Evolutionary conservation across 2,329 filamentous ascomycete species (phyloP), one percentile per base, ranked within the genome.

Genomic region (Botrytis sinoallii): DNA sequence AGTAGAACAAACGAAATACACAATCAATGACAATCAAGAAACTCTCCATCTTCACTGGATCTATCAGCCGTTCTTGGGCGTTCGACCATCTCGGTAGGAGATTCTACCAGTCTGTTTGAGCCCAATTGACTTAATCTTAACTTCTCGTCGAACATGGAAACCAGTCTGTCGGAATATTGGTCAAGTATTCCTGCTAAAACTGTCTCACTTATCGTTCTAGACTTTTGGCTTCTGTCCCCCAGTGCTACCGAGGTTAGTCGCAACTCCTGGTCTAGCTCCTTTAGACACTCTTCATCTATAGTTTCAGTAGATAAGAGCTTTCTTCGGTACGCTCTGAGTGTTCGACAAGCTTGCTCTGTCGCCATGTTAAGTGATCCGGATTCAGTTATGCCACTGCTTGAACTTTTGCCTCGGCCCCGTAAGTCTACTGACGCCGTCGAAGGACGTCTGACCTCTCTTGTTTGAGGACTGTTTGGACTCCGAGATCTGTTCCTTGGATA

Each of bases 121-220:
- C 76, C 76, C 42, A 76, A 61, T 70, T 75, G 76, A 35, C 76
- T 85, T 48, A 90, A 82, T 65, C 86, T 84, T 69, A 94, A 85
- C 81, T 92, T 92, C 81, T 93, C 90, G 76, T 94, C 92, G 63
- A 95, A 85, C 82, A 94, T 86, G 64, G 86, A 88, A 9, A 93
- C 89, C 66, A 95, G 84, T 74, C 90, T 86, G 79, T 93, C 91
- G 3, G 91, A 93, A 79, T 94, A 94, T 82, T 93, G 89, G 77
- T 94, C 92, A 12, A 95, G 83, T 63, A 94, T 83, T 68, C 90
- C 90, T 59, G 86, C 88, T 48, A 92, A 83, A 67, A 88, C 84
- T 29, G 85, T 86, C 78, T 90, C 89, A 76, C 86, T 88, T 80
- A 90, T 85, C 1, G 85, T 80, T 78, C 80, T 86, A 84, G 80